phyloP scores from a whole-genome alignment of 805 yeast genomes.

The Metschnikowia similis region DNA sequence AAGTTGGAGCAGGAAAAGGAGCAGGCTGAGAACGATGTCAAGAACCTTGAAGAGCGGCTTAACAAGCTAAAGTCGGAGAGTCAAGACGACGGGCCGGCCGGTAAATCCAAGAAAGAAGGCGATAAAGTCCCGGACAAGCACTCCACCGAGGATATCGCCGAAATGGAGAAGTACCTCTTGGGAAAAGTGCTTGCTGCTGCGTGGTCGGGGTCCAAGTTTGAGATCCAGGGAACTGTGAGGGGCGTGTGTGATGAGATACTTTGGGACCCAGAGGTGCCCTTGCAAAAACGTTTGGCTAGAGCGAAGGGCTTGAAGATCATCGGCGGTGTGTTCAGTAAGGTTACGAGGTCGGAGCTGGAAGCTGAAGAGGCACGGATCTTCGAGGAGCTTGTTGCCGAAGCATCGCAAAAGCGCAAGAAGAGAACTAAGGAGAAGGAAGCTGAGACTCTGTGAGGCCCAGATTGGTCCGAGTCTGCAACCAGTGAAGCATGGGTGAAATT shows the following conservation, averaged over 20 bases:
- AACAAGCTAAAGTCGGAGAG: constrained; percentile 8
- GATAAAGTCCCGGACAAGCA: constrained; percentile 34
- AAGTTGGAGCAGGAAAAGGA: constrained; percentile 25
- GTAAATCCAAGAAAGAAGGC: constrained; percentile 4
- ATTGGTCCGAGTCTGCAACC: neutral
- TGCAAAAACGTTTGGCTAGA: constrained; percentile 47
- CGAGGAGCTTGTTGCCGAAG: constrained; percentile 61
- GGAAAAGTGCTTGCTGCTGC: constrained; percentile 82
- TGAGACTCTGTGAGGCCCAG: neutral
- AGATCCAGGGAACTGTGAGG: constrained; percentile 67
- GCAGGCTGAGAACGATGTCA: constrained; percentile 22
- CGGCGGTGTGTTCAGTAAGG: constrained; percentile 58
- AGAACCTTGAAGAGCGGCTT: constrained; percentile 14
- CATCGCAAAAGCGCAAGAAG: constrained; percentile 40
- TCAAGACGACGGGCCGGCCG: neutral
- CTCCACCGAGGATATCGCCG: constrained; percentile 59
- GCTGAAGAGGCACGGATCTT: constrained; percentile 74
- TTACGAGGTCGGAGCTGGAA: constrained; percentile 61
- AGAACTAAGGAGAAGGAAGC: constrained; percentile 11
- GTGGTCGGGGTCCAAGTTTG: constrained; percentile 79
- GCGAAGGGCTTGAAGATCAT: constrained; percentile 60
- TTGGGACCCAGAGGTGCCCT: constrained; percentile 50
- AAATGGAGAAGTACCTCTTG: constrained; percentile 67
- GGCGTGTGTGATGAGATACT: constrained; percentile 66
- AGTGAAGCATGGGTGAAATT: too few relatives aligned